Percentiles rank a stretch among this genome's conserved stretches.
Conservation (phyloP, 805 yeast genomes). For the Maudiozyma bulderi region DNA sequence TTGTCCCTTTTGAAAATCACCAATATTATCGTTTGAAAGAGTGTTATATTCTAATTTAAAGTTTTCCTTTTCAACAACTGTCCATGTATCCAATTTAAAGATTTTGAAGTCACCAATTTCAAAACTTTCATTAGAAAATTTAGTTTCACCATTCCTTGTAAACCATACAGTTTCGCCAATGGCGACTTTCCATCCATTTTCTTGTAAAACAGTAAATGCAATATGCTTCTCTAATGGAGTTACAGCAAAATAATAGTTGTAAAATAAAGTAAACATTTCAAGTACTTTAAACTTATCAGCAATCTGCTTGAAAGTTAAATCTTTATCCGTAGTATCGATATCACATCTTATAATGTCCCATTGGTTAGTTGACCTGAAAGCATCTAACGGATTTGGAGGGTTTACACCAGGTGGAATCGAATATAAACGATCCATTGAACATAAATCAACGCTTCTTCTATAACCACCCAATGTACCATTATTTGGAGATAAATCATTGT, state of each 20-base stretch:
- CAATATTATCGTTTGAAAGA: slow-evolving; percentile 6
- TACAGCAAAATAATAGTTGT: slow-evolving; percentile 36
- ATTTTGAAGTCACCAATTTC: slow-evolving; percentile 37
- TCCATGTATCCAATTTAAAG: slow-evolving; percentile 38
- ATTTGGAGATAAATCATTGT: slow-evolving; percentile 13
- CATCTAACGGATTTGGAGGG: slow-evolving; percentile 30
- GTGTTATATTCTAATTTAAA: slow-evolving; percentile 31
- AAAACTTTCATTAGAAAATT: slow-evolving; percentile 31
- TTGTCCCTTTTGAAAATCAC: not conserved
- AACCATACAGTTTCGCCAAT: slow-evolving; percentile 30
- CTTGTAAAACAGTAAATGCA: slow-evolving; percentile 26
- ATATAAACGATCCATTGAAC: slow-evolving; percentile 19
- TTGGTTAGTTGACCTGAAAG: slow-evolving; percentile 27
- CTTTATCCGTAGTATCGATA: slow-evolving; percentile 10
- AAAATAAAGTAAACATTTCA: slow-evolving; percentile 33
- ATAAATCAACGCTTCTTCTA: slow-evolving; percentile 22
- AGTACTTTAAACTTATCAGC: slow-evolving; percentile 22
- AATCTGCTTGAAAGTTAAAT: slow-evolving; percentile 7
- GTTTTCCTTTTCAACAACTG: slow-evolving; percentile 33
- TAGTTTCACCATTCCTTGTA: slow-evolving; percentile 32
- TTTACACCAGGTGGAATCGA: slow-evolving; percentile 22
- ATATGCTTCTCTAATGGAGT: slow-evolving; percentile 34
- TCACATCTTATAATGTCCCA: slow-evolving; percentile 26
- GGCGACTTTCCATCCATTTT: slow-evolving; percentile 33
- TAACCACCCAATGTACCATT: slow-evolving; percentile 23